Percentiles rank a stretch among this genome's conserved stretches.
Evolutionary conservation across 1,284 basidiomycete genomes (phyloP).

Genomic region (Mycena citricolor): DNA sequence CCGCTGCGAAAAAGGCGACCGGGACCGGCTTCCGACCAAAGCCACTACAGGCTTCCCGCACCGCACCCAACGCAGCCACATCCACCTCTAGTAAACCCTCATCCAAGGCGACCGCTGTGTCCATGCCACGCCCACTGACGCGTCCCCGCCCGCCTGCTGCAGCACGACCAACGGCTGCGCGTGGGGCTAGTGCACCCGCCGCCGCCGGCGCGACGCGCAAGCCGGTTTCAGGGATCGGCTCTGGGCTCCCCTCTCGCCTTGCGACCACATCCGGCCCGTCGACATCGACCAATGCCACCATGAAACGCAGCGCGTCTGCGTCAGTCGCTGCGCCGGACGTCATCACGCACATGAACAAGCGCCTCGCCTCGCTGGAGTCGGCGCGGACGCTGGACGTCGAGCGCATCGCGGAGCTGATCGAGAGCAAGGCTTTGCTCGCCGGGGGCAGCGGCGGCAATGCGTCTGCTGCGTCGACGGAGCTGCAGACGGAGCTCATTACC

Average conservation of each 20-base stretch:
- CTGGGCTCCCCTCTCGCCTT: conserved; percentile 14
- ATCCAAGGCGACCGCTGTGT: neutral
- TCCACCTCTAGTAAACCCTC: conserved; percentile 6
- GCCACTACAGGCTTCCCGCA: conserved; percentile 14
- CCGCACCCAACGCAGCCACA: conserved; percentile 9
- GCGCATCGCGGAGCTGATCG: conserved; percentile 11
- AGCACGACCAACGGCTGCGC: conserved; percentile 14
- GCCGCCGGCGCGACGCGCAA: conserved; percentile 17
- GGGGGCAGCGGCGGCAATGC: neutral
- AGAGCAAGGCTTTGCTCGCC: neutral
- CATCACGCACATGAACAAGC: conserved; percentile 20
- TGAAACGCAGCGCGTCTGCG: conserved; percentile 13
- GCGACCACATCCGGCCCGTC: conserved; percentile 12
- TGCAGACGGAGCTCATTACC: conserved; percentile 14
- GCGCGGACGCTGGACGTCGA: conserved; percentile 14
- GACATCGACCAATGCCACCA: neutral
- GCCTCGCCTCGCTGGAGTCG: conserved; percentile 16
- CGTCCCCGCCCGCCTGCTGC: conserved; percentile 15
- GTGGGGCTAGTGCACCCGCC: conserved; percentile 16
- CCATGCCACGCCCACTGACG: conserved; percentile 15
- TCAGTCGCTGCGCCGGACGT: conserved; percentile 16
- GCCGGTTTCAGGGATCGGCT: conserved; percentile 6
- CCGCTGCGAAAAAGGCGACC: conserved; percentile 9
- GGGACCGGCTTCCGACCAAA: conserved; percentile 17
- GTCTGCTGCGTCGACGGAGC: neutral